Evolutionary conservation across 441 rosid genomes (phyloP).

Genomic region (Melastoma candidum): DNA sequence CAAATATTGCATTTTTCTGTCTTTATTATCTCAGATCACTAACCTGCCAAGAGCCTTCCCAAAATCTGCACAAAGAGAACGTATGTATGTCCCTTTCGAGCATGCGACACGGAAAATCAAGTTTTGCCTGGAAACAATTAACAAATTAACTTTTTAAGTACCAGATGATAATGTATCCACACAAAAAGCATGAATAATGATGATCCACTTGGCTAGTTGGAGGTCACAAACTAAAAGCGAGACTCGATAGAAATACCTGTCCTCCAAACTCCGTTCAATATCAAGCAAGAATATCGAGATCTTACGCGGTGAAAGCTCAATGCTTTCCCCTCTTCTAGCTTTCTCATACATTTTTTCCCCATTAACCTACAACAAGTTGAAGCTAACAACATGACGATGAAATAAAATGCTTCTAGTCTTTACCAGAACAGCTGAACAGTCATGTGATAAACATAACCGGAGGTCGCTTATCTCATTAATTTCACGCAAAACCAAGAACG

Average conservation of each 20-base stretch:
- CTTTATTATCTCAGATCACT: too few species aligned
- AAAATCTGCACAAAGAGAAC: conserved; percentile 88
- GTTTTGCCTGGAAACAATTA: conserved; percentile 63
- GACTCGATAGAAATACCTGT: conserved; percentile 38
- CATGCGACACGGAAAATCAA: conserved; percentile 73
- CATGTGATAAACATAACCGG: too few species aligned
- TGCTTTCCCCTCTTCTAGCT: conserved; percentile 90
- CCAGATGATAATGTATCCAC: too few species aligned
- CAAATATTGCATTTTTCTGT: too few species aligned
- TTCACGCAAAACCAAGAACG: neutral
- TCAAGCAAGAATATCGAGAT: conserved; percentile 78
- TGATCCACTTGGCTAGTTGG: too few species aligned
- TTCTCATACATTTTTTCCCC: conserved; percentile 98
- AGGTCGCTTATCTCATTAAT: neutral
- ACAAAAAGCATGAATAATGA: too few species aligned
- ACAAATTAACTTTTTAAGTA: neutral
- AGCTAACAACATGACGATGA: neutral
- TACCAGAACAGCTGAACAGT: neutral
- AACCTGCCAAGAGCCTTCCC: conserved; percentile 91
- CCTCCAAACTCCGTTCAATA: conserved; percentile 86
- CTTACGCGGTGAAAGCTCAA: conserved; percentile 83
- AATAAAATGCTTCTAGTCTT: neutral
- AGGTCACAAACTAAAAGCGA: too few species aligned
- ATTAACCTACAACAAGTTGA: conserved; percentile 45
- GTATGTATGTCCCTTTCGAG: conserved; percentile 91